A percentile compares a stretch with the other conserved stretches of the same genome.
Conservation (phyloP, 2,329 filamentous ascomycete species). For the Myriosclerotinia duriaeana region DNA sequence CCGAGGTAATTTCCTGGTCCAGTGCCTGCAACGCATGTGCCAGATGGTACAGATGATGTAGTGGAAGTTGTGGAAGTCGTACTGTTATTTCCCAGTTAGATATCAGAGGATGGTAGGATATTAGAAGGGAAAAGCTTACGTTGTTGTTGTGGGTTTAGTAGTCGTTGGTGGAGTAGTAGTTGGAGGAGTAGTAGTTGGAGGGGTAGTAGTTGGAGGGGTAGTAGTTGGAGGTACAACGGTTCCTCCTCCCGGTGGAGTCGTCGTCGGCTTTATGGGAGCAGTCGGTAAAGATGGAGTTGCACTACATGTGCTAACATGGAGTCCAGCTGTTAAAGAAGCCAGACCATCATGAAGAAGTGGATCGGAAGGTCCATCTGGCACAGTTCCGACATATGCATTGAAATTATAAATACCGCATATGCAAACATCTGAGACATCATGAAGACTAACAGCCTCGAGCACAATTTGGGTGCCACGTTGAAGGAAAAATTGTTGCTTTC, state of each 20-base stretch:
- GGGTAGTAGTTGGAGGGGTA: neutral
- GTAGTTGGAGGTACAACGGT: conserved; percentile 13
- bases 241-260: conserved; percentile 23
- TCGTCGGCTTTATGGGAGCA: conserved; percentile 31
- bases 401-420: conserved; percentile 35
- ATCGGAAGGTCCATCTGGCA: conserved; percentile 30
- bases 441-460: conserved; percentile 28
- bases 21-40: conserved; percentile 29
- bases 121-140: neutral
- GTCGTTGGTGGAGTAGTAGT: conserved; percentile 10
- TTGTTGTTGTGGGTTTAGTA: conserved; percentile 19
- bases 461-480: conserved; percentile 25
- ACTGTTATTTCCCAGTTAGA: neutral
- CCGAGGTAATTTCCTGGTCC: conserved; percentile 42
- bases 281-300: conserved; percentile 41
- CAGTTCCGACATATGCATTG: conserved; percentile 34
- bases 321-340: conserved; percentile 38
- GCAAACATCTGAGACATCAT: conserved; percentile 29
- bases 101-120: neutral
- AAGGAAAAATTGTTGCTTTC: conserved; percentile 31
- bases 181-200: conserved; percentile 17
- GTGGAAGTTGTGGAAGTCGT: conserved; percentile 19
- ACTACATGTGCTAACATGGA: conserved; percentile 40
- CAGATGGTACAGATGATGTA: conserved; percentile 16
- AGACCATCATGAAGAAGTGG: conserved; percentile 37